Base-by-base conservation (phyloP, 2,329 filamentous ascomycete species). In the Ceratocystis eucalypticola region DNA sequence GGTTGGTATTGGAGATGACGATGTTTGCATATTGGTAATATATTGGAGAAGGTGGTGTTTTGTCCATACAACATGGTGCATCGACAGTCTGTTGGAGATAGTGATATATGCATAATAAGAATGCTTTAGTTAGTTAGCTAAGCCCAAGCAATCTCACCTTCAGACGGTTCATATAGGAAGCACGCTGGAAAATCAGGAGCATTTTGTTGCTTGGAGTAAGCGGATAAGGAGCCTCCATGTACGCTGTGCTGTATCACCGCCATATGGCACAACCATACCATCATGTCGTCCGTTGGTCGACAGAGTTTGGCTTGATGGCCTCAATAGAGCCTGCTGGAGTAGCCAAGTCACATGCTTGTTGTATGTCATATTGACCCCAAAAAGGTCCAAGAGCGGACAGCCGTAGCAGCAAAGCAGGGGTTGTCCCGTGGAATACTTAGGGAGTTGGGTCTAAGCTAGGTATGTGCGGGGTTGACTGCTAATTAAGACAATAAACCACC, bases 401-500 rank as follows among this genome's bases (percentile, higher is more conserved):
- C 10, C 48, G 15, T n/a, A 22, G 25, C 48, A 53, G 48, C 20
- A 48, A 8, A 17, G 46, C 17, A 48, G 17, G 20, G 46, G 46
- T 20, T 37, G 15, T n/a, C 33, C 20, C 20, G 45, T 41, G 20
- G 33, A 44, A 7, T 25, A 41, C 12, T 20, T 3, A 25, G 55
- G 4, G 30, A 15, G 12, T 8, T 2, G 50, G 5, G 22, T 25
- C 25, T 33, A 59, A 33, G 5, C 55, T 7, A 7, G 55, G 28
- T 59, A 17, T 8, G 55, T 59, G 55, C 55, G 55, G 55, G 30
- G 55, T 59, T 59, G 28, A 37, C 55, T 59, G 25, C 55, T 12
- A 37, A 59, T 20, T 59, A 33, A 33, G 53, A 59, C 53, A 59
- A 33, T n/a, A 59, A 59, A 59, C 55, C 28, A 59, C 55, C 55